Evolutionary conservation across 805 yeast species (phyloP).

Genomic region (Ogataea zsoltii): DNA sequence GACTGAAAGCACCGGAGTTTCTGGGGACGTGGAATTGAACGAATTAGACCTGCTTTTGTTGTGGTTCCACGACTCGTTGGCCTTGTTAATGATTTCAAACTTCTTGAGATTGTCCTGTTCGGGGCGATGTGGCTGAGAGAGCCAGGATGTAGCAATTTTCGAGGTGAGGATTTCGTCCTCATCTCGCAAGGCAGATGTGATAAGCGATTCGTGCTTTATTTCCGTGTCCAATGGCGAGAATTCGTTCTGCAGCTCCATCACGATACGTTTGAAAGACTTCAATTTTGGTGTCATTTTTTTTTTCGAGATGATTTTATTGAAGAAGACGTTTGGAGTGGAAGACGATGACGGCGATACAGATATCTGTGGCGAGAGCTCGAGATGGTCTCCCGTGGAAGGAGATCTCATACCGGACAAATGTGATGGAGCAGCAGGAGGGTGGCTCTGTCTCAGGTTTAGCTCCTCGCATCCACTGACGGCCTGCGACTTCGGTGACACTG

Average conservation of each 20-base stretch:
- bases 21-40: slow-evolving; percentile 5
- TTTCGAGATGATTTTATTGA: slow-evolving; percentile 32
- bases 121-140: slow-evolving; percentile 10
- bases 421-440: not conserved
- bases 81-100: slow-evolving; percentile 36
- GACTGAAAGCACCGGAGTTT: slow-evolving; percentile 8
- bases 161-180: slow-evolving; percentile 28
- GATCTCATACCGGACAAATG: not conserved
- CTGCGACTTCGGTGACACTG: slow-evolving; percentile 15
- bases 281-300: slow-evolving; percentile 34
- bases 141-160: slow-evolving; percentile 13
- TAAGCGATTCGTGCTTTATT: slow-evolving; percentile 36
- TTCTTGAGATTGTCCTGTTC: slow-evolving; percentile 24
- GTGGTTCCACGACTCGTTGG: slow-evolving; percentile 39
- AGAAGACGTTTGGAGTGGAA: slow-evolving; percentile 25
- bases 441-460: too few species aligned
- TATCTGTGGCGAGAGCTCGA: not conserved
- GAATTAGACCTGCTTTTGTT: slow-evolving; percentile 18
- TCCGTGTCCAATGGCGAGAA: slow-evolving; percentile 37
- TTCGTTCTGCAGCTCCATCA: slow-evolving; percentile 36
- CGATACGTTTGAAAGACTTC: slow-evolving; percentile 37
- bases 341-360: slow-evolving; percentile 1
- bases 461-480: not conserved
- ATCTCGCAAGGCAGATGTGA: slow-evolving; percentile 34
- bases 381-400: slow-evolving; percentile 7